Evolutionary conservation across 2,329 filamentous ascomycete genomes (phyloP), one percentile per base, ranked within the genome.

Genomic region (Aspergillus pseudoterreus): DNA sequence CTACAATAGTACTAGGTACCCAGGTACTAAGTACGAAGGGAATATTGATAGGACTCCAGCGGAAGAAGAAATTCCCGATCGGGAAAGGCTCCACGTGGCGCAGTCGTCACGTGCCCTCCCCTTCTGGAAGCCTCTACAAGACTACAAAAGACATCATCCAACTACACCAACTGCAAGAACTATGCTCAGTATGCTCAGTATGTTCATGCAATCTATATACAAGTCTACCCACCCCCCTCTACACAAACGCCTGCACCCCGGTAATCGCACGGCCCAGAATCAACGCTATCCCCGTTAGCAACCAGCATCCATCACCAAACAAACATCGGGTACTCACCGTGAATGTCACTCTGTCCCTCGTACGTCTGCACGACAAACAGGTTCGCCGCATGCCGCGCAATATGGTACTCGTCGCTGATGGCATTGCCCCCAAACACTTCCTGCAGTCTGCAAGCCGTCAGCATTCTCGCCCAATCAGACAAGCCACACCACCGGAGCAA

Each of bases 351-450:
- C 75, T 97, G 94, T 19, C 94, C 94, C 75, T 99, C 94, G 63
- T 99, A 99, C 1, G 92, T 97, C 76, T 97, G 92, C 49, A 92
- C 95, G 48, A 99, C 94, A 71, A 95, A 99, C 57, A 99, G 72
- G 71, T 99, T 99, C 51, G 92, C 87, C 53, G 96, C 94, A 75
- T 97, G 94, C 57, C 94, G 84, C 14, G 90, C 94, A 65, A 99
- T 96, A 56, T 85, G 85, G 67, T 97, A 99, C 75, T 99, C 94
- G 64, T 99, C 94, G 66, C 91, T 96, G 45, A 94, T 90, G n/a
- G 94, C 94, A 67, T 99, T 99, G 27, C 94, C 94, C 52, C 94
- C 94, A 75, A 99, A 96, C 19, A 99, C 83, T 76, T 99, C 94
- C 73, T 99, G 94, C 55, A 99, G 77, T 54, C 81, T 84, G 52